Percentiles rank a stretch among this genome's conserved stretches.
These are phyloP conservation scores for Populus deltoides DNA, from an alignment of 345 rosid genomes.

Conservation along the genomic window DNA sequence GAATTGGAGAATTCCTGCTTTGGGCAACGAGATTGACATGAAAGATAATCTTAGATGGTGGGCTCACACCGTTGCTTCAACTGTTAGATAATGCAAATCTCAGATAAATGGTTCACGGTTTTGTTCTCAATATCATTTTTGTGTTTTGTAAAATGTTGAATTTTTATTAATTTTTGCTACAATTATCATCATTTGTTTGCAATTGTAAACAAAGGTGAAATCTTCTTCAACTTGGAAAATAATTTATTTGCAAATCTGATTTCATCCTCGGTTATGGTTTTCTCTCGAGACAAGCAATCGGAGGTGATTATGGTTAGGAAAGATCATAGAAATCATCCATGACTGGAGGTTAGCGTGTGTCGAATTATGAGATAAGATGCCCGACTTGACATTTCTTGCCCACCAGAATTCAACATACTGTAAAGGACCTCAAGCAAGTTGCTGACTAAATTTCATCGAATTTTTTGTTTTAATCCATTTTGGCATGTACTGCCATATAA, in stretches of 20 bases:
- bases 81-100: slow-evolving; percentile 39
- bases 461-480: no score
- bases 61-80: slow-evolving; percentile 78
- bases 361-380: background rate
- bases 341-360: background rate
- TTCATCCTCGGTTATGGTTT: background rate
- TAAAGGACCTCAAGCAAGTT: no score
- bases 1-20: slow-evolving; percentile 58
- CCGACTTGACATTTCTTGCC: background rate
- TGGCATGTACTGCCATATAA: no score
- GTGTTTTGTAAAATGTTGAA: background rate
- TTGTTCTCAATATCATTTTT: background rate
- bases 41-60: slow-evolving; percentile 63
- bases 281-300: no score
- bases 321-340: background rate
- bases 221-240: background rate
- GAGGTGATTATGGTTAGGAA: no score
- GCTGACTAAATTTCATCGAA: no score
- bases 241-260: background rate
- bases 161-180: background rate
- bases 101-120: background rate
- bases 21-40: slow-evolving; percentile 50
- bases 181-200: background rate
- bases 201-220: slow-evolving; percentile 4
- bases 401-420: background rate